Conservation (phyloP, 352 stramenopile species). For the Pythium scleroteichum region DNA sequence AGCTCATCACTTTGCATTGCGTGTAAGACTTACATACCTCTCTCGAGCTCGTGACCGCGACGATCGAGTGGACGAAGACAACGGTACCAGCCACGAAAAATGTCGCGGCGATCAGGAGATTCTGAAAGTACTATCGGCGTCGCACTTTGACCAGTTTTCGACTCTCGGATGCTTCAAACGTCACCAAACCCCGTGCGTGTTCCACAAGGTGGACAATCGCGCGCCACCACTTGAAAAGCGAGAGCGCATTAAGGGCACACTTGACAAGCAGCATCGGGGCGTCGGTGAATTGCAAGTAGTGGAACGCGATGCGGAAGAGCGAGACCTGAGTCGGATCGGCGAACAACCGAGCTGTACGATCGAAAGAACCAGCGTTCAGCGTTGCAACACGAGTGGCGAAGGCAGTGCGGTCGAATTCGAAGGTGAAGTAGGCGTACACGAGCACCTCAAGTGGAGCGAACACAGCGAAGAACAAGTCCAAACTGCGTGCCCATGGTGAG, state of each 20-base stretch:
- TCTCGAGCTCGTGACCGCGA: slow-evolving; percentile 4
- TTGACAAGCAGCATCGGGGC: slow-evolving; percentile 32
- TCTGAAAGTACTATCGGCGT: slow-evolving; percentile 1
- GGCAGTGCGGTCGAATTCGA: slow-evolving; percentile 43
- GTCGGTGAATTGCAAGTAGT: slow-evolving; percentile 43
- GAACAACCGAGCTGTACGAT: slow-evolving; percentile 43
- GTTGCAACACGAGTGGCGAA: slow-evolving; percentile 39
- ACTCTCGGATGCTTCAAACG: neutral
- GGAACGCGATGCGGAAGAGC: slow-evolving; percentile 45
- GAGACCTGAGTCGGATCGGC: slow-evolving; percentile 45
- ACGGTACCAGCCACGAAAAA: slow-evolving; percentile 14
- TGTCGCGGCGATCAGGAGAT: neutral
- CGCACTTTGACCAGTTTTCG: neutral
- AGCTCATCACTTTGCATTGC: slow-evolving; percentile 21
- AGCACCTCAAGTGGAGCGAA: slow-evolving; percentile 51
- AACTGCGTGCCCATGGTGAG: slow-evolving; percentile 7
- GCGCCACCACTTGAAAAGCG: slow-evolving; percentile 42
- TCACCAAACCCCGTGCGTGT: neutral
- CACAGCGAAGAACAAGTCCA: slow-evolving; percentile 65
- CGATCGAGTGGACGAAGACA: slow-evolving; percentile 25
- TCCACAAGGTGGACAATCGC: slow-evolving; percentile 29
- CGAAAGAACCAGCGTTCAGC: slow-evolving; percentile 33
- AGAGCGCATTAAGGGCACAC: slow-evolving; percentile 35
- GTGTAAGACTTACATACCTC: slow-evolving; percentile 1
- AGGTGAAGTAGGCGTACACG: slow-evolving; percentile 41